Evolutionary conservation across 306 rosid genomes (phyloP).

Genomic region (Cucurbita maxima): DNA sequence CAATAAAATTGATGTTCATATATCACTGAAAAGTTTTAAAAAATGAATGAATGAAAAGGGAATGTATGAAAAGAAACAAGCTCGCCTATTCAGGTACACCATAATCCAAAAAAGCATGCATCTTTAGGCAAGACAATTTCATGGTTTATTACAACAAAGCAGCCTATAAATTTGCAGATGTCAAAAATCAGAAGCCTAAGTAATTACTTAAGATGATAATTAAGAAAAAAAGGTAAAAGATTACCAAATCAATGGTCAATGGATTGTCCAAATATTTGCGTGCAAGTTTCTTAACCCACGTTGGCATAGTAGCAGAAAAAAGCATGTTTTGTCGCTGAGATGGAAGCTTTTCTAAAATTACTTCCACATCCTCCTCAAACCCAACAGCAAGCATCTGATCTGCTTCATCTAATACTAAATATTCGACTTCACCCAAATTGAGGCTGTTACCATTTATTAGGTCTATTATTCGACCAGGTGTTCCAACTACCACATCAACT

Average conservation of each 20-base stretch:
- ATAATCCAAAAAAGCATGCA: neutral
- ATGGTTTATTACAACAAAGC: neutral
- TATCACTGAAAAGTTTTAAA: neutral
- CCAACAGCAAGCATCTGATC: constrained; percentile 99
- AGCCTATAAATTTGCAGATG: neutral
- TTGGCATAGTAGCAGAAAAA: constrained; percentile 93
- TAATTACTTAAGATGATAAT: neutral
- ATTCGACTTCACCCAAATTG: constrained; percentile 61
- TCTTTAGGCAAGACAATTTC: neutral
- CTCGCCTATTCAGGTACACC: neutral
- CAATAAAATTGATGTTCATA: neutral
- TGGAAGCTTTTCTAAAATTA: constrained; percentile 66
- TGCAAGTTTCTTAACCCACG: constrained; percentile 83
- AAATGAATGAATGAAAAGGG: neutral
- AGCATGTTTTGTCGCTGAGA: constrained; percentile 82
- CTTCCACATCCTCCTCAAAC: constrained; percentile 96
- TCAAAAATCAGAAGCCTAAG: neutral
- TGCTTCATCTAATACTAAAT: constrained; percentile 92
- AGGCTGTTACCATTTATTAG: constrained; percentile 77
- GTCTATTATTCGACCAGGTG: constrained; percentile 93
- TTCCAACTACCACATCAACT: constrained; percentile 96
- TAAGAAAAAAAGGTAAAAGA: neutral
- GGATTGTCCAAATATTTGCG: constrained; percentile 77
- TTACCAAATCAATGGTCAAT: constrained; percentile 90
- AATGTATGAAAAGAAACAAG: neutral